Evolutionary conservation across 371 early-diverging fungal species (phyloP).

Genomic region (Apophysomyces ossiformis): DNA sequence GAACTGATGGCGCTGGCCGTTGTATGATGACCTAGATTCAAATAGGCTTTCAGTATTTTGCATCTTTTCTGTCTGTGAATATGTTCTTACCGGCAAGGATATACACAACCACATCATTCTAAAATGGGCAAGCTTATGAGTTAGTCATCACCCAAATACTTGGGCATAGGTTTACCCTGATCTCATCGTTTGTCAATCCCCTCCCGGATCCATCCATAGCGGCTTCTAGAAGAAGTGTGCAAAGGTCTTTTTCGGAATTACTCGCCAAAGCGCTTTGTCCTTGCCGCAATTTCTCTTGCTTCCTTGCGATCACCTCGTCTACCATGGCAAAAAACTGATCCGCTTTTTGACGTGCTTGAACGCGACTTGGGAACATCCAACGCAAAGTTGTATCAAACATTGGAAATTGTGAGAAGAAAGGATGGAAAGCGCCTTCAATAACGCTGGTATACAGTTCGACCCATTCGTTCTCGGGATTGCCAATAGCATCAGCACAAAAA

Average conservation of each 20-base stretch:
- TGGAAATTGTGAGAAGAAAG: conserved; percentile 49
- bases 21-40: conserved; percentile 48
- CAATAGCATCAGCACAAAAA: conserved; percentile 24
- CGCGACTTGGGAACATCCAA: conserved; percentile 36
- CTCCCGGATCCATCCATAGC: background rate
- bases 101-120: conserved; percentile 35
- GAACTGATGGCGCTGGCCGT: conserved; percentile 51
- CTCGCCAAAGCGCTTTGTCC: background rate
- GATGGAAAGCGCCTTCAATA: conserved; percentile 22
- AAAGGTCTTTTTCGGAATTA: conserved; percentile 24
- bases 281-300: conserved; percentile 28
- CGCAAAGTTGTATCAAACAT: conserved; percentile 37
- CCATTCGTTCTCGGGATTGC: conserved; percentile 22
- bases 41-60: background rate
- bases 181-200: background rate
- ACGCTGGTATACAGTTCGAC: conserved; percentile 18
- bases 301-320: conserved; percentile 40
- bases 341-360: conserved; percentile 29
- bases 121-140: background rate
- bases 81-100: background rate
- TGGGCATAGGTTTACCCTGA: background rate
- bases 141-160: background rate
- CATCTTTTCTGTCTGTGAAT: background rate
- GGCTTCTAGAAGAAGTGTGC: conserved; percentile 32
- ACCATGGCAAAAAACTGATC: conserved; percentile 34